phyloP scores from a whole-genome alignment of 495 filamentous ascomycete species.

The Viridothelium virens region DNA sequence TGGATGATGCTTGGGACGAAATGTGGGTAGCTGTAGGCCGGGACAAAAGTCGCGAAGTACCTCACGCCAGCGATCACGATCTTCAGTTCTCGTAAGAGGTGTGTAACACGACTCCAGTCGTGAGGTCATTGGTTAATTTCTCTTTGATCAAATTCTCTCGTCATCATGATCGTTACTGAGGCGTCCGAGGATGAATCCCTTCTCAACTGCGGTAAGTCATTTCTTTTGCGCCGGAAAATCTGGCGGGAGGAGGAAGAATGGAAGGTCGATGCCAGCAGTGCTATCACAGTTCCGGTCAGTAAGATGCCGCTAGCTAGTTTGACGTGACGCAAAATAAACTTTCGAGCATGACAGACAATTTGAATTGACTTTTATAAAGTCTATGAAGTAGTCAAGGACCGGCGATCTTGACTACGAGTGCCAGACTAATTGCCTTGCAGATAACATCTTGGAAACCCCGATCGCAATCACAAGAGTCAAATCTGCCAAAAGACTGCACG shows the following conservation, averaged over 20 bases:
- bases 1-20: constrained; percentile 29
- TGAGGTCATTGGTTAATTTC: constrained; percentile 31
- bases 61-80: constrained; percentile 28
- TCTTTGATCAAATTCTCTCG: neutral
- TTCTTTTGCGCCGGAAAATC: constrained; percentile 39
- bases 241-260: constrained; percentile 37
- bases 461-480: neutral
- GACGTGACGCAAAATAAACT: neutral
- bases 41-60: constrained; percentile 33
- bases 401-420: neutral
- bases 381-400: no score
- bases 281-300: neutral
- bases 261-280: constrained; percentile 38
- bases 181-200: constrained; percentile 36
- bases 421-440: neutral
- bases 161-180: constrained; percentile 14
- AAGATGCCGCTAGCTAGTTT: neutral
- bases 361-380: no score
- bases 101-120: constrained; percentile 27
- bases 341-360: neutral
- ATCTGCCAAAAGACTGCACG: no score
- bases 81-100: constrained; percentile 29
- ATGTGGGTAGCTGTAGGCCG: constrained; percentile 31
- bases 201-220: constrained; percentile 36
- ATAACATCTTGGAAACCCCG: neutral